Evolutionary conservation across 1,284 basidiomycete genomes (phyloP).

Genomic region (Coniferiporia sulphurascens): DNA sequence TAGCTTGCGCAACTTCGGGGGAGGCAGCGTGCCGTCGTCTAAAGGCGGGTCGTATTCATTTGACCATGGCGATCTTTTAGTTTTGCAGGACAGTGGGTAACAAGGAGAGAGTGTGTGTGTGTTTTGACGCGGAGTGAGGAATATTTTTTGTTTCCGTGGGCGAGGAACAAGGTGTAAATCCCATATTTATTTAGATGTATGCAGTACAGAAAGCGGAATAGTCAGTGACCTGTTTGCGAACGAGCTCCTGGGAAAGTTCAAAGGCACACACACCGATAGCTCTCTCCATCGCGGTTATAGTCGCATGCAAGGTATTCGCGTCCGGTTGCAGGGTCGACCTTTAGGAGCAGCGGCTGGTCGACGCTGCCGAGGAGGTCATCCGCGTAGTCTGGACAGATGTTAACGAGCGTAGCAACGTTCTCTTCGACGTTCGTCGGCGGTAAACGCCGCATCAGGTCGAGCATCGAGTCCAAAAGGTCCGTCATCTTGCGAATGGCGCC

Average conservation of each 20-base stretch:
- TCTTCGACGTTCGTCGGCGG: constrained; percentile 89
- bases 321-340: constrained; percentile 74
- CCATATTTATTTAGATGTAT: no score
- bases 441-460: constrained; percentile 93
- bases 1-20: constrained; percentile 80
- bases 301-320: constrained; percentile 94
- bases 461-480: constrained; percentile 82
- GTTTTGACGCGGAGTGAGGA: no score
- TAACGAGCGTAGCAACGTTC: constrained; percentile 81
- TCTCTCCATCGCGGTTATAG: constrained; percentile 96
- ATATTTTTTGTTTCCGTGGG: no score
- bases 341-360: constrained; percentile 88
- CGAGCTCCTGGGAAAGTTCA: not conserved
- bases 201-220: not conserved
- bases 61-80: constrained; percentile 90
- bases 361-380: constrained; percentile 95
- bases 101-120: no score
- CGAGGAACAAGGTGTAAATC: no score
- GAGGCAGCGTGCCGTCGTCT: constrained; percentile 84
- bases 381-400: constrained; percentile 88
- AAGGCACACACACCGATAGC: constrained; percentile 67
- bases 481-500: constrained; percentile 41
- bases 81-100: no score
- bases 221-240: not conserved
- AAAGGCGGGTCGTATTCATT: constrained; percentile 91